Conservation (phyloP, 805 yeast genomes). For the Ogataea kodamae region DNA sequence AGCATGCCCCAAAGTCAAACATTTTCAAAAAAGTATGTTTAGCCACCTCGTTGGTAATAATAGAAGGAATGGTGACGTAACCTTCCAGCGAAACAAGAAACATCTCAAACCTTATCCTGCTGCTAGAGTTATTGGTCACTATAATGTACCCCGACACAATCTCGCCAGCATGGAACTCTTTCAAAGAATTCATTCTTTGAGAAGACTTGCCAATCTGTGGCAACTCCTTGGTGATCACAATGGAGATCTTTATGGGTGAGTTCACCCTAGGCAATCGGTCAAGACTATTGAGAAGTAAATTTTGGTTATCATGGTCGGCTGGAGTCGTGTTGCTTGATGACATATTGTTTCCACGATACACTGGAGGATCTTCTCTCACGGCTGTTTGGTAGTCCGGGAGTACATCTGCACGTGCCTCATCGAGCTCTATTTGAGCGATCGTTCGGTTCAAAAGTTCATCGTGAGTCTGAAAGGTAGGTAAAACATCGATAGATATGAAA, state of each 20-base stretch:
- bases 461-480: slow-evolving; percentile 68
- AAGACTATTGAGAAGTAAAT: slow-evolving; percentile 23
- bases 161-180: slow-evolving; percentile 65
- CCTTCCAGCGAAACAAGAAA: slow-evolving; percentile 57
- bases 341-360: not conserved
- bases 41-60: slow-evolving; percentile 6
- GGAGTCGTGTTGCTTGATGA: slow-evolving; percentile 1
- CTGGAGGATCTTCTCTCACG: slow-evolving; percentile 10
- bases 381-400: slow-evolving; percentile 19
- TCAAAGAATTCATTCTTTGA: slow-evolving; percentile 33
- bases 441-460: slow-evolving; percentile 34
- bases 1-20: slow-evolving; percentile 47
- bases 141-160: slow-evolving; percentile 52
- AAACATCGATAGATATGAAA: slow-evolving; percentile 43
- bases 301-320: slow-evolving; percentile 16
- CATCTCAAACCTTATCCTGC: slow-evolving; percentile 52
- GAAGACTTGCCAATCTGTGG: slow-evolving; percentile 30
- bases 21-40: slow-evolving; percentile 41
- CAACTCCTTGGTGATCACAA: slow-evolving; percentile 39
- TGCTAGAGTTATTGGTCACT: slow-evolving; percentile 37
- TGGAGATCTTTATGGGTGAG: slow-evolving; percentile 20
- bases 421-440: slow-evolving; percentile 16
- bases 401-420: slow-evolving; percentile 3
- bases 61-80: slow-evolving; percentile 23
- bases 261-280: slow-evolving; percentile 19